phyloP scores from a whole-genome alignment of 805 yeast species.

The Candida taoyuanica region DNA sequence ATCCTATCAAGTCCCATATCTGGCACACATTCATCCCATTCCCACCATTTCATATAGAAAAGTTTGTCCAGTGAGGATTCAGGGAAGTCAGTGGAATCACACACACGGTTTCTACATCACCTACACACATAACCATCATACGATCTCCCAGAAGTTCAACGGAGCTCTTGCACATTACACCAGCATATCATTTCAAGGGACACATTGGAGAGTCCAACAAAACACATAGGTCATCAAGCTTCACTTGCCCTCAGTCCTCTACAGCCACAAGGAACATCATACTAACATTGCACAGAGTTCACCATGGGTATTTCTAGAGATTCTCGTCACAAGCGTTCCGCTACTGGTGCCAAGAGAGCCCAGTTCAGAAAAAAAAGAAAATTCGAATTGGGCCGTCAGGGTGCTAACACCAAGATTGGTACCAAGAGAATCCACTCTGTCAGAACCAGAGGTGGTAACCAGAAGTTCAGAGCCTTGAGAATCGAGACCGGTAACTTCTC shows the following conservation, averaged over 20 bases:
- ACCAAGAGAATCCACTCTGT: conserved; percentile 98
- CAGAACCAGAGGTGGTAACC: conserved; percentile 99
- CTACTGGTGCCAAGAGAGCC: conserved; percentile 99
- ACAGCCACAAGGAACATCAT: conserved; percentile 8
- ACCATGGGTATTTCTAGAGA: conserved; percentile 99
- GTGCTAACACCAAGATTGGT: conserved; percentile 99
- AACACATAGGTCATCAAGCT: too few relatives aligned
- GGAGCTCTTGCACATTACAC: too few relatives aligned
- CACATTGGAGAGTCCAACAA: neutral
- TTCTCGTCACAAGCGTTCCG: conserved; percentile 99
- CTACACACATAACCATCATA: too few relatives aligned
- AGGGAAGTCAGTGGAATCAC: too few relatives aligned
- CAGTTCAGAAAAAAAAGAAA: conserved; percentile 99
- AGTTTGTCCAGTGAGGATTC: too few relatives aligned
- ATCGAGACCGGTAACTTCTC: conserved; percentile 99
- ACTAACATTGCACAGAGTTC: conserved; percentile 21
- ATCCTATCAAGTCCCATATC: too few relatives aligned
- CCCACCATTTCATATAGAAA: too few relatives aligned
- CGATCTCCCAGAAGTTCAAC: too few relatives aligned
- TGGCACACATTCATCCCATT: too few relatives aligned
- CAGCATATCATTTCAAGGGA: too few relatives aligned
- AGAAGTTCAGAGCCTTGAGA: conserved; percentile 99
- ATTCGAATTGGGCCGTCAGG: conserved; percentile 99
- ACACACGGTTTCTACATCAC: too few relatives aligned
- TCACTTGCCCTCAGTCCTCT: neutral